phyloP scores from a whole-genome alignment of 371 early-diverging fungal genomes.

The Mortierella sp. region DNA sequence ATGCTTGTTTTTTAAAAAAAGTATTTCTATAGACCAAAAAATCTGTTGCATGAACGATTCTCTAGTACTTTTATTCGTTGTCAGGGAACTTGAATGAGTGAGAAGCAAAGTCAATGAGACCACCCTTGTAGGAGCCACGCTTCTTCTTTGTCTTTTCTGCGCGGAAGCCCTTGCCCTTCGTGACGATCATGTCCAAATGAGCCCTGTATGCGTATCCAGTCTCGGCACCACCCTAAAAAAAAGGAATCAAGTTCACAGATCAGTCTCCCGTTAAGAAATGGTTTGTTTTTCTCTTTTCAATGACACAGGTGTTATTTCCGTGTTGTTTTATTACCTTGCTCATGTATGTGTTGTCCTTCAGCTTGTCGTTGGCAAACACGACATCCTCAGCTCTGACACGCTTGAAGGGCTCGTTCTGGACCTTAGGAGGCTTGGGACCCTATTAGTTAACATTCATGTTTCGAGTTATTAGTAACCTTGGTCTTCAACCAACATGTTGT shows the following conservation, averaged over 20 bases:
- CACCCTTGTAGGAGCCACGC: constrained; percentile 95
- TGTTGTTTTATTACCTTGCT: constrained; percentile 60
- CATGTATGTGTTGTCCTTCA: constrained; percentile 88
- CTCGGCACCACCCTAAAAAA: constrained; percentile 62
- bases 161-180: constrained; percentile 93
- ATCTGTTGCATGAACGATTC: too few relatives aligned
- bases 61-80: neutral
- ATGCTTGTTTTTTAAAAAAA: too few relatives aligned
- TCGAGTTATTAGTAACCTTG: too few relatives aligned
- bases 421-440: constrained; percentile 43
- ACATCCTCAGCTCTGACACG: constrained; percentile 88
- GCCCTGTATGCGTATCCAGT: constrained; percentile 93
- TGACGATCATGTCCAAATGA: constrained; percentile 89
- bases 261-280: too few relatives aligned
- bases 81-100: constrained; percentile 92
- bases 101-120: constrained; percentile 84
- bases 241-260: neutral
- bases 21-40: too few relatives aligned
- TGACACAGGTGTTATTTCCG: neutral
- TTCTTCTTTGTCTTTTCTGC: constrained; percentile 98
- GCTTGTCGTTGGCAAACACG: constrained; percentile 77
- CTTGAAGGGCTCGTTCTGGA: constrained; percentile 79
- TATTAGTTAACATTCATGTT: constrained; percentile 23
- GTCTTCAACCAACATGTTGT: too few relatives aligned
- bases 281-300: too few relatives aligned